phyloP scores from a whole-genome alignment of 2,329 filamentous ascomycete species.

The Claviceps fusiformis region DNA sequence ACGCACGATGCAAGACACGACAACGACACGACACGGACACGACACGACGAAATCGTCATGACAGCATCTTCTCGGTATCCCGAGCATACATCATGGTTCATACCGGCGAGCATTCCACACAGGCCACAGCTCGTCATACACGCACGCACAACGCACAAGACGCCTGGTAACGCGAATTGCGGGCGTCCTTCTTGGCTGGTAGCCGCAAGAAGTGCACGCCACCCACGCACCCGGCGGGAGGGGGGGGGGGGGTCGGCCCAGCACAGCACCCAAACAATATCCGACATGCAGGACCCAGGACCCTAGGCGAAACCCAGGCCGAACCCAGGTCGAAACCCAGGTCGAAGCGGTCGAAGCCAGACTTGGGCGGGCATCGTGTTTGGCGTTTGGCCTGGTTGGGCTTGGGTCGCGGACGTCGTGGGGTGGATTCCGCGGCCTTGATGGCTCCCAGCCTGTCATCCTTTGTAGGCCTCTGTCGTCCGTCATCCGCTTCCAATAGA shows the following conservation, averaged over 20 bases:
- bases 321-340: too few species aligned
- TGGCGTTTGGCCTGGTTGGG: conserved; percentile 1
- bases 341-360: conserved; percentile 1
- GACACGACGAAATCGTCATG: background rate
- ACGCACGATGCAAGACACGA: background rate
- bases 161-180: background rate
- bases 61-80: background rate
- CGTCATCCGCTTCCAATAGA: background rate
- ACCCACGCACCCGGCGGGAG: background rate
- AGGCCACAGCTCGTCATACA: background rate
- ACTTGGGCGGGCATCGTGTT: background rate
- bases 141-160: background rate
- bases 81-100: background rate
- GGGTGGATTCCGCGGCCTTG: background rate
- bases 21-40: background rate
- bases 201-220: background rate
- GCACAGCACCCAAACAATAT: background rate
- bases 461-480: background rate
- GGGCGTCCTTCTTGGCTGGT: background rate
- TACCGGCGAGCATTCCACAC: background rate
- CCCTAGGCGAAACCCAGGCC: background rate
- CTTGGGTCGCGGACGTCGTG: background rate
- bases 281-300: too few species aligned
- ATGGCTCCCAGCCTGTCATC: background rate
- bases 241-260: too few species aligned